phyloP scores from a whole-genome alignment of 805 yeast species.

The Barnettozyma botsteinii region DNA sequence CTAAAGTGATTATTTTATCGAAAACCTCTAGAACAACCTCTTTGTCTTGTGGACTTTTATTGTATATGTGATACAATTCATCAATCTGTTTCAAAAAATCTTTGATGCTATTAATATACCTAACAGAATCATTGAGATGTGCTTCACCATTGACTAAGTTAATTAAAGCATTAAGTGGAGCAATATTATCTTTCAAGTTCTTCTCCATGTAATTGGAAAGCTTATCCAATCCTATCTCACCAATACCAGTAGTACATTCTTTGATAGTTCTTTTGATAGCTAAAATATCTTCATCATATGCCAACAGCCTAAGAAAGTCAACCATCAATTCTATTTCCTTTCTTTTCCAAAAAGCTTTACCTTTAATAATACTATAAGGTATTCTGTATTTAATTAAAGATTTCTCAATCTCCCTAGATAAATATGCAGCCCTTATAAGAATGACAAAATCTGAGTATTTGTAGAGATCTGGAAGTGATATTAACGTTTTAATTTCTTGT shows the following conservation, averaged over 20 bases:
- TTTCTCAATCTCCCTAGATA: constrained; percentile 58
- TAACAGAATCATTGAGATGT: neutral
- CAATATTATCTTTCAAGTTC: neutral
- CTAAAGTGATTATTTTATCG: constrained; percentile 8
- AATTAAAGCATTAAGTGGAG: constrained; percentile 12
- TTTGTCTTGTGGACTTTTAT: constrained; percentile 1
- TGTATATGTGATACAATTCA: constrained; percentile 5
- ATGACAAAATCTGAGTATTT: constrained; percentile 62
- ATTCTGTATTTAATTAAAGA: constrained; percentile 49
- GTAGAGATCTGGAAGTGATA: constrained; percentile 40
- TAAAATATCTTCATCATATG: constrained; percentile 50
- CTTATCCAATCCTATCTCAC: constrained; percentile 34
- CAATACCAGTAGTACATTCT: constrained; percentile 57
- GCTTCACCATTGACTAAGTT: constrained; percentile 3
- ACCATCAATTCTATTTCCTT: constrained; percentile 59
- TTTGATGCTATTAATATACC: constrained; percentile 5
- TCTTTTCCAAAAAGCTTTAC: constrained; percentile 75
- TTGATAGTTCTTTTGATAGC: constrained; percentile 53
- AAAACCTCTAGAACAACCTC: constrained; percentile 9
- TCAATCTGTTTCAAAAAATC: neutral
- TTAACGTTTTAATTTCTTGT: constrained; percentile 45
- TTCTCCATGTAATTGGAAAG: constrained; percentile 1
- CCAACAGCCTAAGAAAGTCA: constrained; percentile 58
- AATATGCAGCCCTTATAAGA: constrained; percentile 58
- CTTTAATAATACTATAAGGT: constrained; percentile 66